Conservation (phyloP, 2,329 filamentous ascomycete genomes). For the Alternaria dauci region DNA sequence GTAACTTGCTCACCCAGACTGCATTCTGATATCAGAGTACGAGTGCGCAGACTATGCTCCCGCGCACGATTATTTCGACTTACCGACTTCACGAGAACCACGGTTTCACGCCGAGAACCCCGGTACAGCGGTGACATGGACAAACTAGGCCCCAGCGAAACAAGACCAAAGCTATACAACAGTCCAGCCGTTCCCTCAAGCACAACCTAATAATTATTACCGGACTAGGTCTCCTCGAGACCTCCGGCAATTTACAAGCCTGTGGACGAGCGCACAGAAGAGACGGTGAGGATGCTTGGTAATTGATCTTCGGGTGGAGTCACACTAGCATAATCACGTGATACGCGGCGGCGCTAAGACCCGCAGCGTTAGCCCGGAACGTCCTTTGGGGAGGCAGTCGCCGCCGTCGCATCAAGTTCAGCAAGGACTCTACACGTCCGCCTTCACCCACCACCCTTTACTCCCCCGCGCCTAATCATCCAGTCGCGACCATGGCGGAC, state of each 20-base stretch:
- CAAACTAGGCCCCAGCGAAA: too few relatives aligned
- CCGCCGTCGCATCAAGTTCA: constrained; percentile 32
- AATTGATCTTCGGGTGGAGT: not conserved
- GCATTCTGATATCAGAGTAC: not conserved
- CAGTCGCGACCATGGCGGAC: constrained; percentile 58
- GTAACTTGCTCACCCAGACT: not conserved
- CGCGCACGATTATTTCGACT: too few relatives aligned
- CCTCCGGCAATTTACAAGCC: too few relatives aligned
- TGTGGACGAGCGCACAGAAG: too few relatives aligned
- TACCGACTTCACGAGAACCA: too few relatives aligned
- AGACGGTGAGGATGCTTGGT: not conserved
- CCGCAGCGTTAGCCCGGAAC: constrained; percentile 8
- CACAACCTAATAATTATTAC: too few relatives aligned
- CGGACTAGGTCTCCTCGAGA: too few relatives aligned
- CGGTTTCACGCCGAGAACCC: too few relatives aligned
- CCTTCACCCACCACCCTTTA: constrained; percentile 16
- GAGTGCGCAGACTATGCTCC: not conserved
- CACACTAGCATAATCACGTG: not conserved
- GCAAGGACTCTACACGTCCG: constrained; percentile 30
- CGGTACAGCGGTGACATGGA: too few relatives aligned
- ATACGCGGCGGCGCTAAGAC: constrained; percentile 2
- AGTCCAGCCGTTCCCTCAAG: too few relatives aligned
- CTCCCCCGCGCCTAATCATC: constrained; percentile 9
- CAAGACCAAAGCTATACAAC: too few relatives aligned
- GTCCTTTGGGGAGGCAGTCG: constrained; percentile 36